A percentile compares a stretch with the other conserved stretches of the same genome.
Evolutionary conservation across 2,329 filamentous ascomycete species (phyloP).

Genomic region (Verticillium nonalfalfae): DNA sequence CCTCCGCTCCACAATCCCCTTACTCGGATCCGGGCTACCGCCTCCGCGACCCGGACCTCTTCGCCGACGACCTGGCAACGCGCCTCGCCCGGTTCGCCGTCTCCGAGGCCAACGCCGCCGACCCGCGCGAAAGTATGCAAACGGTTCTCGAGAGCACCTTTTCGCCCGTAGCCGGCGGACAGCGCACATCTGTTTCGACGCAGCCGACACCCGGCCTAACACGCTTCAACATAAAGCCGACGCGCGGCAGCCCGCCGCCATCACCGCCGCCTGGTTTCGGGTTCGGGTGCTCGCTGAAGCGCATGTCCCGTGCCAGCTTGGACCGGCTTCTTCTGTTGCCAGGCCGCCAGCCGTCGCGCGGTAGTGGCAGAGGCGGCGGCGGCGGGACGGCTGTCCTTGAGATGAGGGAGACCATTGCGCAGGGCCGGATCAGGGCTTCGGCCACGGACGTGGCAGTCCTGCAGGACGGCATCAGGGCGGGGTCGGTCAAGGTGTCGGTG

Average conservation of each 20-base stretch:
- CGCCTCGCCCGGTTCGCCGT: neutral
- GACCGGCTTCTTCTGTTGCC: too few species aligned
- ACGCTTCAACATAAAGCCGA: too few species aligned
- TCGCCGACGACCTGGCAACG: neutral
- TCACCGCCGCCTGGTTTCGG: too few species aligned
- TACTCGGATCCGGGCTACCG: neutral
- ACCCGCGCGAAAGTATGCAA: neutral
- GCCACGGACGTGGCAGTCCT: neutral
- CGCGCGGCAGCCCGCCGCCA: too few species aligned
- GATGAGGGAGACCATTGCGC: neutral
- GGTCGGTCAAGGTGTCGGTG: neutral
- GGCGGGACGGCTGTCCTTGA: neutral
- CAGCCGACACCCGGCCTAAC: neutral
- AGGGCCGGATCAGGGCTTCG: neutral
- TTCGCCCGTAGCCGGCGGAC: neutral
- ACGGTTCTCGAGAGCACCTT: neutral
- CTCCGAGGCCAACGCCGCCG: neutral
- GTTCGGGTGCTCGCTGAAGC: too few species aligned
- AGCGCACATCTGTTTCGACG: neutral
- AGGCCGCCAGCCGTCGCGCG: too few species aligned
- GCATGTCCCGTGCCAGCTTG: too few species aligned
- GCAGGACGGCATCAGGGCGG: neutral
- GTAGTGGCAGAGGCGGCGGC: too few species aligned
- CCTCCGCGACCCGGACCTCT: neutral
- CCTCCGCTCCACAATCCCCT: neutral